Evolutionary conservation across 306 rosid genomes (phyloP).

Genomic region (Sicyos edulis): DNA sequence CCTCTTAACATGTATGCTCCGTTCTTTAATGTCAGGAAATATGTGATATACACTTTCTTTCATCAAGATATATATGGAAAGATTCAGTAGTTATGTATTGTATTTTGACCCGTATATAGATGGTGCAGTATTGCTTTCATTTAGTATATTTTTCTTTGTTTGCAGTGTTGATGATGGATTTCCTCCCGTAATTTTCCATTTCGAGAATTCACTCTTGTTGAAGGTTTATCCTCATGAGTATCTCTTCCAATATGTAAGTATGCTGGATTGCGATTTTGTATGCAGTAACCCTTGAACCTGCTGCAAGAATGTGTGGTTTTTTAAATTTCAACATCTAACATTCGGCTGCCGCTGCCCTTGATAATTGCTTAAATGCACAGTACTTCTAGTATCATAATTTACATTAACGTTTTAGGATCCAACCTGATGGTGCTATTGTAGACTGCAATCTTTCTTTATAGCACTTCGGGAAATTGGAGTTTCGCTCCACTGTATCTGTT

Average conservation of each 20-base stretch:
- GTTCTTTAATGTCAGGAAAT: not conserved
- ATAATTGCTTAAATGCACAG: not conserved
- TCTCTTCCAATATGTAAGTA: conserved; percentile 75
- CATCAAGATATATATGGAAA: not conserved
- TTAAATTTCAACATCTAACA: not conserved
- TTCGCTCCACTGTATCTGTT: too few species aligned
- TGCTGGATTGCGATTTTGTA: conserved; percentile 1
- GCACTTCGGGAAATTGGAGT: too few species aligned
- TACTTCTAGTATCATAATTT: not conserved
- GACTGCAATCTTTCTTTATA: not conserved
- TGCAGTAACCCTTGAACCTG: not conserved
- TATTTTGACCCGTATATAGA: conserved; percentile 7
- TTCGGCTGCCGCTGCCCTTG: conserved; percentile 1
- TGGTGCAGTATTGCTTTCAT: conserved; percentile 20
- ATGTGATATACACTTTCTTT: too few species aligned
- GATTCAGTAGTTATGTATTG: not conserved
- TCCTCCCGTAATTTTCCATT: conserved; percentile 71
- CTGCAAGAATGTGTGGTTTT: not conserved
- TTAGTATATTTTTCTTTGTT: conserved; percentile 23
- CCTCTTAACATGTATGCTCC: not conserved
- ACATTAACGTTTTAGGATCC: not conserved
- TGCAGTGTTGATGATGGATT: conserved; percentile 91
- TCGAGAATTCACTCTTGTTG: conserved; percentile 74
- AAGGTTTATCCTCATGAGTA: conserved; percentile 93
- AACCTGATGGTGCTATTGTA: not conserved